Conservation (phyloP, 1,284 basidiomycete species). For the Boletus albobrunnescens region DNA sequence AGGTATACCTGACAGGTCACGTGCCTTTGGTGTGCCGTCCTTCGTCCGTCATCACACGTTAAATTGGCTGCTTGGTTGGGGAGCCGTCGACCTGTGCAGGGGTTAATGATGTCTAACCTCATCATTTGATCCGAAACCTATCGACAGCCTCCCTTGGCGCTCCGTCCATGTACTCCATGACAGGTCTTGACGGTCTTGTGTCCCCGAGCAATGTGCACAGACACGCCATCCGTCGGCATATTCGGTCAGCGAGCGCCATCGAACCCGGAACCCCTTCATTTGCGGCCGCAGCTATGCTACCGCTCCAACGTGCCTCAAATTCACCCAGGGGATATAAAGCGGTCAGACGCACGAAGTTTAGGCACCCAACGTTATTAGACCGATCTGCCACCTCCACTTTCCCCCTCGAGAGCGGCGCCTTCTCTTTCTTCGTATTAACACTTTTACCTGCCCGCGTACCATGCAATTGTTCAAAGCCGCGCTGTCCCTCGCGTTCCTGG, state of each 20-base stretch:
- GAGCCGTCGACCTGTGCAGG: too few relatives aligned
- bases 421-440: too few relatives aligned
- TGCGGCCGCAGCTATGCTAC: background rate
- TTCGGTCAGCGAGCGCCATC: too few relatives aligned
- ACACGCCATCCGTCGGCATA: background rate
- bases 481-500: slow-evolving; percentile 15
- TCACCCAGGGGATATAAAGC: slow-evolving; percentile 18
- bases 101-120: too few relatives aligned
- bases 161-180: too few relatives aligned
- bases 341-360: too few relatives aligned
- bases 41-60: too few relatives aligned
- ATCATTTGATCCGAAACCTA: slow-evolving; percentile 1
- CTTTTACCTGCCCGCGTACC: background rate
- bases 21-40: too few relatives aligned
- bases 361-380: too few relatives aligned
- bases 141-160: slow-evolving; percentile 3
- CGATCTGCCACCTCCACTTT: background rate
- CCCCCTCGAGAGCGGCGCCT: background rate
- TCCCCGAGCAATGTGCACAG: slow-evolving; percentile 7
- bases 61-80: too few relatives aligned
- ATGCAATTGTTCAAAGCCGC: slow-evolving; percentile 19
- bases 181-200: slow-evolving; percentile 11
- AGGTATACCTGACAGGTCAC: too few relatives aligned
- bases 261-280: background rate
- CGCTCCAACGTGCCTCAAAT: background rate